These are phyloP conservation scores for Sclerotinia trifoliorum DNA, from an alignment of 2,329 filamentous ascomycete species.

Conservation along the genomic window DNA sequence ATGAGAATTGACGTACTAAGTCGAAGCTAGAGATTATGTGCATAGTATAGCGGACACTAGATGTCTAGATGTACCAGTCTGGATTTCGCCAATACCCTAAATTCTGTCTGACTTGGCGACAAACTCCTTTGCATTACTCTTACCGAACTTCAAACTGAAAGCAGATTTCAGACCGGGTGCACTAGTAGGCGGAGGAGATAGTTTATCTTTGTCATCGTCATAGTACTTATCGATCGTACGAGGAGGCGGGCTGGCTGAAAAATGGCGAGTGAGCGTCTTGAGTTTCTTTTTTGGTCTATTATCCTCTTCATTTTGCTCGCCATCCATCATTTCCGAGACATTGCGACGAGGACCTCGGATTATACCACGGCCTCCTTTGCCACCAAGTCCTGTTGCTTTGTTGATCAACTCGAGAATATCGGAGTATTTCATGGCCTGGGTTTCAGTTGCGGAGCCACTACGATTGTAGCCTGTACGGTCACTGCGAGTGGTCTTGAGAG, in stretches of 20 bases:
- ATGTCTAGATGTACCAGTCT: too few species aligned
- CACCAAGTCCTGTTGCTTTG: background rate
- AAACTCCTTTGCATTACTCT: slow-evolving; percentile 7
- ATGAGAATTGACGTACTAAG: fast-evolving
- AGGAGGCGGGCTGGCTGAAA: background rate
- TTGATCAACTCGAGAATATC: slow-evolving; percentile 9
- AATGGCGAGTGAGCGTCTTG: background rate
- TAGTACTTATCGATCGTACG: background rate
- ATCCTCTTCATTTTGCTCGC: background rate
- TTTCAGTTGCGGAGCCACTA: slow-evolving; percentile 4
- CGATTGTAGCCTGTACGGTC: background rate
- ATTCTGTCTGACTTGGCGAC: background rate
- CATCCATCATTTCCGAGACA: background rate
- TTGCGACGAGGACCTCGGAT: slow-evolving; percentile 1
- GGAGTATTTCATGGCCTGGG: slow-evolving; percentile 9
- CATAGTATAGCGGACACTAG: too few species aligned
- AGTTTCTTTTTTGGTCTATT: background rate
- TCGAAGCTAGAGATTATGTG: background rate
- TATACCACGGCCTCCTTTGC: slow-evolving; percentile 4
- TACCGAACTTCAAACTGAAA: background rate
- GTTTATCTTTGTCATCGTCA: background rate
- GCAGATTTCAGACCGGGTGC: background rate
- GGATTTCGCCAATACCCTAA: background rate
- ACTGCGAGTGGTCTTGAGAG: slow-evolving; percentile 7
- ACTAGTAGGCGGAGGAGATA: too few species aligned